Evolutionary conservation across 257 asterid species (phyloP), one percentile per base, ranked within the genome.

Genomic region (Solanum chilense): DNA sequence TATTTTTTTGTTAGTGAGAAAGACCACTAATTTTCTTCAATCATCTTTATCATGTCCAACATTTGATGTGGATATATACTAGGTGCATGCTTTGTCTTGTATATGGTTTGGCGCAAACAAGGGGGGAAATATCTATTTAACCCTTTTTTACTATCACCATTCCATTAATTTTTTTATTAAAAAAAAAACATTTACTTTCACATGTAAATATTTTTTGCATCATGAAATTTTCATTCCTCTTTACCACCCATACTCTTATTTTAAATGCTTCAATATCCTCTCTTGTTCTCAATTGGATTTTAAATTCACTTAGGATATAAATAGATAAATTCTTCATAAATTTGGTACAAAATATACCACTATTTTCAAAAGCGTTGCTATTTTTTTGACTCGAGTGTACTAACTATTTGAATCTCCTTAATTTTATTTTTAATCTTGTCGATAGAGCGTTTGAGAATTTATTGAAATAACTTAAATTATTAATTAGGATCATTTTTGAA

Each of bases 11-110:
- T 83, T 80, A 29, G 3, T 88, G 94, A 90, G 91, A 89, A 82
- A 77, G 92, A 90, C 93, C 64, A 86, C 84, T 93, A 87, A 66
- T 90, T 90, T 87, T 85, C 70, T 21, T 29, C 74, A 78, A 31
- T 84, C 86, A 31, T 83, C 85, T 81, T 31, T 82, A 62, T 86
- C 77, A 69, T 47, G 31, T 88, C 84, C 49, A 58, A 86, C 41
- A 60, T 88, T 83, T 44, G 88, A 90, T 91, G 87, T 89, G 69
- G 83, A 86, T 86, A 27, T 66, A 27, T 66, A 44, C 8, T 75
- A 66, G 82, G 88, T 89, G 77, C 90, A 89, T 68, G 84, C 84
- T 89, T 83, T 88, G 87, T 84, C 90, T 88, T 64, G 75, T 31
- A 74, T 70, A 80, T 23, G 70, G 84, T 76, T 76, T 84, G 16